Conservation (phyloP, 164 flowering plant species). For the Piper longum region DNA sequence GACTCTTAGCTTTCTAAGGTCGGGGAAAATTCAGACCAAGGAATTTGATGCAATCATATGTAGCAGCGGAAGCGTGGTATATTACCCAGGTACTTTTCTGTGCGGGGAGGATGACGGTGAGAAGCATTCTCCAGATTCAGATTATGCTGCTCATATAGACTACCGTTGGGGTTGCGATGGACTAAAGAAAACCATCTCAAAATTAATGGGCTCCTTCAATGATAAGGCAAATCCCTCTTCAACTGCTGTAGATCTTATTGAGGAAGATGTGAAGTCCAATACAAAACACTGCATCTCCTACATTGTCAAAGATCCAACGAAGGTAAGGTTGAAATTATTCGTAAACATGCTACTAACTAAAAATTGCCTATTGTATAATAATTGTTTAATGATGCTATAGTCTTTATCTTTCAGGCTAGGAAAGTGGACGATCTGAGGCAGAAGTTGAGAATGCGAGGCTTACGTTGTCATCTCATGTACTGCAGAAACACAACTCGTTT, state of each 20-base stretch:
- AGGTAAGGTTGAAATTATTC: constrained; percentile 23
- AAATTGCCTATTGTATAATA: not conserved
- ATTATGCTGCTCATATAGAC: constrained; percentile 74
- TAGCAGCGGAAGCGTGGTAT: constrained; percentile 87
- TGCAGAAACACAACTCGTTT: constrained; percentile 80
- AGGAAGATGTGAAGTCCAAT: constrained; percentile 56
- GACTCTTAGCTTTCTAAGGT: constrained; percentile 39
- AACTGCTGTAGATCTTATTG: constrained; percentile 19
- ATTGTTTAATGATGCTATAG: constrained; percentile 1
- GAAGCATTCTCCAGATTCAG: constrained; percentile 51
- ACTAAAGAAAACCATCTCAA: constrained; percentile 66
- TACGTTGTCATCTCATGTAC: constrained; percentile 88
- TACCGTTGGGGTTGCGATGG: constrained; percentile 92
- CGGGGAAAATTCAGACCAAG: constrained; percentile 43
- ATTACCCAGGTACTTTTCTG: constrained; percentile 52
- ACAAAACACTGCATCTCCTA: constrained; percentile 65
- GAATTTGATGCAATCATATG: constrained; percentile 89
- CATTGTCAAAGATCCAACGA: constrained; percentile 46
- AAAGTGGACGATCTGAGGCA: constrained; percentile 83
- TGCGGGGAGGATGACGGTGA: constrained; percentile 27
- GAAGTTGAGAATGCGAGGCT: constrained; percentile 88
- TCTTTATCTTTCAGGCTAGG: constrained; percentile 37
- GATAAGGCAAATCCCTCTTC: constrained; percentile 13
- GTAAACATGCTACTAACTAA: not conserved
- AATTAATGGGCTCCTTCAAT: constrained; percentile 49